Base-by-base conservation (phyloP, 495 filamentous ascomycete species). In the Hypoxylon cercidicola region DNA sequence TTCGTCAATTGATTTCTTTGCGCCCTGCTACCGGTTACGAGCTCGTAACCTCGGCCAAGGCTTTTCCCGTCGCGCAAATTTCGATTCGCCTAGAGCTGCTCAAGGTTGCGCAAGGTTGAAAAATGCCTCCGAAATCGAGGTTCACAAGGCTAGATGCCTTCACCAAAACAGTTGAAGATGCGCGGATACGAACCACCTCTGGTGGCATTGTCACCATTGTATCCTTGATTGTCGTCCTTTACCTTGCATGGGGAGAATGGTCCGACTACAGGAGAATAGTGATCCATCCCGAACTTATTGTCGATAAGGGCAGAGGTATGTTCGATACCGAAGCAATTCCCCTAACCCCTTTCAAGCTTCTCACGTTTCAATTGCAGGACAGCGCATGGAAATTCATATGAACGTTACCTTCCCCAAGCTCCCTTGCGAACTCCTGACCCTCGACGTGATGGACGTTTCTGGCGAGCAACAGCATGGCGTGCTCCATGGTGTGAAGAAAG, bases 361-460 rank as follows among this genome's bases (percentile, higher is more conserved):
- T 68, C 25, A 68, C 45, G 0, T 21, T 48, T n/a, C 20, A 12
- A 39, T 50, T 18, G 21, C 69, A 94, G 91, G 92, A 69, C 92
- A 99, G 81, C 90, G 93, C 74, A 97, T 99, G 92, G 95, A 98
- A 69, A 99, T 99, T 62, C 93, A 97, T 75, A 84, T 99, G 79
- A 99, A 99, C 82, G 91, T 99, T 65, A 94, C 91, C 16, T 99
- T 99, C 77, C 95, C 96, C 4, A 88, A 88, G 30, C 82, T 99
- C 28, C 95, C 95, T 30, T 99, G 95, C 80, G 93, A 98, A 76
- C 88, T 99, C 46, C 79, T 98, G 50, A 97, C 95, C 13, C 87
- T 99, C 64, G 95, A 99, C 73, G 94, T 99, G 35, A 98, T 99
- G 95, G 95, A 99, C 77, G 93, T 99, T 10, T 96, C 91, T 12